Base-by-base conservation (phyloP, 169 alveolate genomes). In the Eimeria tenella region DNA sequence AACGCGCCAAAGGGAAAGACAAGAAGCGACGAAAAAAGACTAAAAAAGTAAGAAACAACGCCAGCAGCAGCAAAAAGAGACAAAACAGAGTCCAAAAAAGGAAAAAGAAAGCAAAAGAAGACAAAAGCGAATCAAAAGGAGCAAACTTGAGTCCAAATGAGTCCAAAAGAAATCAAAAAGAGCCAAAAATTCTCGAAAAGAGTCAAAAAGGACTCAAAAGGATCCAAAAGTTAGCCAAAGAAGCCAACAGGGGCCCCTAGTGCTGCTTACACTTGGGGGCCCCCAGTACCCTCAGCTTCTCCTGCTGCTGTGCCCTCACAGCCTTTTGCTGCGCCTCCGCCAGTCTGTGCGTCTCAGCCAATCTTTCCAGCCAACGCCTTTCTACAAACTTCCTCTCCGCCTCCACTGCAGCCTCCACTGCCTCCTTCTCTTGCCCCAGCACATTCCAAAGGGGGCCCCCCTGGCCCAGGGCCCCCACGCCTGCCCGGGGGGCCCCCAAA, bases 401-500 rank as follows among this genome's bases (percentile, higher is more conserved):
- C 11, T 52, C 88, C 17, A 58, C 70, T 21, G 88, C 88, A 17
- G 88, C 71, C 7, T 52, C 53, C 19, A 55, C 88, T 4, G 65
- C 88, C 1, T 11, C 88, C 11, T 10, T 19, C 10, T 53, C 52
- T 5, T 2, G 11, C 10, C 88, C 88, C 31, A 79, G 52, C 4
- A 55, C 19, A 0, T 79, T 58, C 71, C 71, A 52, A 1, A 79
- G 42, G 71, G 88, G 88, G 88, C 55, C 88, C 49, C 88, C 88
- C 70, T 50, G 5, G 17, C 88, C 88, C 42, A 79, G 88, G 71
- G 88, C 88, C 31, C 71, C 88, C 52, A 79, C 71, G 49, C 88
- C 88, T 0, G 70, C 88, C 4, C 11, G n/a, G 49, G 88, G 71
- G 70, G 55, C 52, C 71, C 88, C 88, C 71, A 79, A 17, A 6